Base-by-base conservation (phyloP, 371 early-diverging fungal genomes). In the Mortierella sp. region DNA sequence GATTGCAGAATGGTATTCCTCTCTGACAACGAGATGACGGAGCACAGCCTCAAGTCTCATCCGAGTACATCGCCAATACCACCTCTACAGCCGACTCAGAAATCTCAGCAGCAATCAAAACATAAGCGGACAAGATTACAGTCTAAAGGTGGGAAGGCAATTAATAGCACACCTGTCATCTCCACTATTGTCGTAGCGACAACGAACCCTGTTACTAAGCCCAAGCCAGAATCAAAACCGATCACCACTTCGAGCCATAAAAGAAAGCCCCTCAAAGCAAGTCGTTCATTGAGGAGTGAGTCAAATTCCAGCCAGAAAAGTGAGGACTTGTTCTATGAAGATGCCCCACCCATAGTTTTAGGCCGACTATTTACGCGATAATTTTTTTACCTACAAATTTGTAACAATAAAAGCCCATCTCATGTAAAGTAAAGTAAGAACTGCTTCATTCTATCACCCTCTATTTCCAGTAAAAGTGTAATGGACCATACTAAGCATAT, bases 101-200 rank as follows among this genome's bases (percentile, higher is more conserved):
- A 40, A 16, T 22, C 51, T 11, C 65, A 59, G 22, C 62, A 63
- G 26, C 62, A 63, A 5, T 39, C 62, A 18, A 66, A 73, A 30
- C 64, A 63, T 40, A 63, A 39, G 18, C 58, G 54, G 45, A 66
- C 73, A 11, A 45, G 47, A 32, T 32, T 40, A 16, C 72, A 61
- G 61, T 66, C 73, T 2, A 52, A 54, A 30, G 73, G 62, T 5
- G 24, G 43, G 12, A 71, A 71, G 16, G 22, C 14, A 26, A 52
- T 37, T 14, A 49, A 5, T 28, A 28, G 9, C 28, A 5, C 55
- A 1, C 28, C 28, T 26, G 28, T 28, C 1, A 16, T 55, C 28
- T 24, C 55, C 3, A 26, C 55, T 28, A 26, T 28, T 8, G 55
- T 10, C 28, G 28, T 3, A 26, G 28, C 37, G 35, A 51, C 45